Conservation (phyloP, 2,329 filamentous ascomycete genomes). For the Xylaria sp. region DNA sequence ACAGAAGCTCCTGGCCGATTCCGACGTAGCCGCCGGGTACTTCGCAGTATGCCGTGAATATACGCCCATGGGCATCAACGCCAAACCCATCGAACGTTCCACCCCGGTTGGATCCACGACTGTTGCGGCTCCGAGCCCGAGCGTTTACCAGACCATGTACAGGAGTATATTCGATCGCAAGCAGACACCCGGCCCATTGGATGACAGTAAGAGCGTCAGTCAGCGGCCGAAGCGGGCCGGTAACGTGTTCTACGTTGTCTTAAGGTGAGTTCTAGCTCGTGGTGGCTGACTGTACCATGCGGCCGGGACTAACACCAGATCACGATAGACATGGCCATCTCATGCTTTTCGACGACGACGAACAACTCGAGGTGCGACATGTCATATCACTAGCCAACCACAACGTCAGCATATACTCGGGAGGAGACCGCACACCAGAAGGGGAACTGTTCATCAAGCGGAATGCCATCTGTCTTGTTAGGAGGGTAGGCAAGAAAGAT, state of each 20-base stretch:
- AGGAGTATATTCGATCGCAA: slow-evolving; percentile 92
- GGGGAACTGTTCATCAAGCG: slow-evolving; percentile 96
- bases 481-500: slow-evolving; percentile 68
- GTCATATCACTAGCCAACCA: slow-evolving; percentile 94
- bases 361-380: slow-evolving; percentile 94
- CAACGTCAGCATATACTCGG: slow-evolving; percentile 84
- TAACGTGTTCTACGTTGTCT: slow-evolving; percentile 92
- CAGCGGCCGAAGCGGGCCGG: slow-evolving; percentile 73
- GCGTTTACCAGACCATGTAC: slow-evolving; percentile 99
- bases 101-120: slow-evolving; percentile 81
- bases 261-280: slow-evolving; percentile 71
- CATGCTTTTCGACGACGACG: slow-evolving; percentile 96
- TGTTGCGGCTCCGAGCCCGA: slow-evolving; percentile 83
- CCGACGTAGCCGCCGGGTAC: slow-evolving; percentile 87
- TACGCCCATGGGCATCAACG: slow-evolving; percentile 89
- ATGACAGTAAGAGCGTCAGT: slow-evolving; percentile 60
- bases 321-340: slow-evolving; percentile 84
- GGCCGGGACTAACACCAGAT: slow-evolving; percentile 31
- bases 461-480: slow-evolving; percentile 85
- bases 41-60: slow-evolving; percentile 97
- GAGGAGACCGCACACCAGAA: slow-evolving; percentile 81
- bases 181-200: slow-evolving; percentile 58
- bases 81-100: slow-evolving; percentile 87
- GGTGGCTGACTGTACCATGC: background rate
- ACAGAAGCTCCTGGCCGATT: slow-evolving; percentile 66